Evolutionary conservation across 2,329 filamentous ascomycete genomes (phyloP), one percentile per base, ranked within the genome.

Genomic region (Corniculantispora saksenae): DNA sequence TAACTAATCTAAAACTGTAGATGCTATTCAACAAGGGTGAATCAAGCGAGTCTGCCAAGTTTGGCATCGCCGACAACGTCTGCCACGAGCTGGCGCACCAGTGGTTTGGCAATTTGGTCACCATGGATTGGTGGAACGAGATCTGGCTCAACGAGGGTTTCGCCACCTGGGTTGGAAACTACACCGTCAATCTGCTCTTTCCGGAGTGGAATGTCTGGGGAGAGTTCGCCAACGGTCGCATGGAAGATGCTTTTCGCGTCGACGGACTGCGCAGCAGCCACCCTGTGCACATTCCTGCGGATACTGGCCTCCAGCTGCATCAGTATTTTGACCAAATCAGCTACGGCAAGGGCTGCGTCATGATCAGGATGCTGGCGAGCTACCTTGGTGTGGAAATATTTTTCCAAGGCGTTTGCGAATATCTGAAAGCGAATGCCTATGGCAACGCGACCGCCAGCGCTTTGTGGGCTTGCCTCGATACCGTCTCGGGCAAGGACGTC

Each of bases 141-240:
- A 85, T 95, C 43, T 97, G 93, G 93, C 84, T 97, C 59, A 97
- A 97, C 73, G 94, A 97, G 78, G 94, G 94, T 15, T 99, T 99
- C 75, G 95, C 95, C 48, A 98, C 95, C 3, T 98, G 94, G 94
- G 94, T 97, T 51, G 94, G 94, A 60, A 98, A 94, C 94, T 86
- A 94, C 67, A 94, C 93, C 12, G 88, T 94, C 65, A 92, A 97
- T 75, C 86, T 96, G 74, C 87, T 98, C 63, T 92, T 98, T 78
- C 95, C 95, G 3, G 94, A 97, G 70, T 98, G 94, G 94, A 90
- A 98, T 72, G 91, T 98, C 38, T 99, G 95, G 95, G 90, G 91
- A 65, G 93, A 97, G 80, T 99, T 97, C 80, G 92, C 97, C 72
- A 93, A 92, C 79, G 94, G 98, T 82, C 91, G 91, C 72, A 91